These are phyloP conservation scores for Venturia effusa DNA, from an alignment of 2,329 filamentous ascomycete species.

Conservation along the genomic window DNA sequence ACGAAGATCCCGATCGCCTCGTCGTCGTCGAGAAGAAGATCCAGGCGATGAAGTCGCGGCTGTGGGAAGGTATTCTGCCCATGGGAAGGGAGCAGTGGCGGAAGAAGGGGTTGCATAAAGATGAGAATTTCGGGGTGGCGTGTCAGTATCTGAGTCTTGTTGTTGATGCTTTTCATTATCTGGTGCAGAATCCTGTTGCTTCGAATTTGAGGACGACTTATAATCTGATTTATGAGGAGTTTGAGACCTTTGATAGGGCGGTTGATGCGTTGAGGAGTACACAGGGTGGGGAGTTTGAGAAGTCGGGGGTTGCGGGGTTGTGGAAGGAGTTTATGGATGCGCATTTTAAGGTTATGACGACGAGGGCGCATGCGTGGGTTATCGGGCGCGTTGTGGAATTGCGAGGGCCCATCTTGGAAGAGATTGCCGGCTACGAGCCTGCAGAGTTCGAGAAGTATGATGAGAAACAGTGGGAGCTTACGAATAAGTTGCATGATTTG, in stretches of 20 bases:
- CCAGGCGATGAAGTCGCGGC: neutral
- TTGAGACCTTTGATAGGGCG: neutral
- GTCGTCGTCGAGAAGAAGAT: constrained; percentile 1
- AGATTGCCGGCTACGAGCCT: neutral
- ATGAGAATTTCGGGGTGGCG: neutral
- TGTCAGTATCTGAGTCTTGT: neutral
- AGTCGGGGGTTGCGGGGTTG: neutral
- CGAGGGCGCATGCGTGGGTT: neutral
- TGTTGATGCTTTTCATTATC: neutral
- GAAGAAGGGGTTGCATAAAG: neutral
- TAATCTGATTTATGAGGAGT: neutral
- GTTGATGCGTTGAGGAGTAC: neutral
- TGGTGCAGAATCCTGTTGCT: neutral
- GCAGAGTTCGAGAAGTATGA: neutral
- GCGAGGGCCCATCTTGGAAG: neutral
- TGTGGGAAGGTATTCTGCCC: neutral
- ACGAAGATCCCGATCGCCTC: neutral
- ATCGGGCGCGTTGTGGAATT: neutral
- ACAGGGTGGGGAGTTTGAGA: neutral
- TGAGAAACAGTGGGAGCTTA: neutral
- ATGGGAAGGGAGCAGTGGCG: constrained; percentile 1
- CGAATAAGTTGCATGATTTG: constrained; percentile 1
- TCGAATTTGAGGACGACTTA: neutral
- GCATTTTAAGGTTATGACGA: neutral
- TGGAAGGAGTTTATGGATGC: neutral